Conservation (phyloP, 1,139 yeast genomes). For the Lizanozyma gosingica region DNA sequence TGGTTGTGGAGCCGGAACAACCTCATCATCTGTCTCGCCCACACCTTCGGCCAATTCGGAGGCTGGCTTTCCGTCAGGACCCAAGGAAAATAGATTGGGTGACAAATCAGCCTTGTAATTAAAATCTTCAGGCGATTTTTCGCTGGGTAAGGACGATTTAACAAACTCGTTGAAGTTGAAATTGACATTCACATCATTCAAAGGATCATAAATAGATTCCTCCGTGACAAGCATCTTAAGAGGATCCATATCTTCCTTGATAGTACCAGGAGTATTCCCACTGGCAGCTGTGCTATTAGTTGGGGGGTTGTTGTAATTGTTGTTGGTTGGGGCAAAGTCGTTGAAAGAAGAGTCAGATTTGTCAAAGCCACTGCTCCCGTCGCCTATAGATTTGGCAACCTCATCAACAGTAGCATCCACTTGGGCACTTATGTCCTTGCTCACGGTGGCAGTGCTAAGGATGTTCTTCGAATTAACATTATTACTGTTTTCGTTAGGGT, state of each 20-base stretch:
- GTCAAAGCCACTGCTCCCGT: neutral
- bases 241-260: conserved; percentile 19
- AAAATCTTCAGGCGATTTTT: conserved; percentile 2
- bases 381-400: neutral
- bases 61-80: neutral
- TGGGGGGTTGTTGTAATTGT: conserved; percentile 1
- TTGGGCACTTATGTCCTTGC: neutral
- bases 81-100: neutral
- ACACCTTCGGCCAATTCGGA: conserved; percentile 12
- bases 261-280: neutral
- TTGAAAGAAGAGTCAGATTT: neutral
- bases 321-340: conserved; percentile 1
- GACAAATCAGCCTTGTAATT: neutral
- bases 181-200: conserved; percentile 20
- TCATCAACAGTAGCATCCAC: neutral
- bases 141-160: conserved; percentile 14
- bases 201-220: conserved; percentile 63
- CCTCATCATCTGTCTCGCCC: conserved; percentile 25
- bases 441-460: neutral
- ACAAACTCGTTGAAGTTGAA: conserved; percentile 33
- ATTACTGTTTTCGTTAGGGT: neutral
- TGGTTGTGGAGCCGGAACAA: conserved; percentile 47
- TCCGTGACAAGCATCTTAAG: conserved; percentile 43
- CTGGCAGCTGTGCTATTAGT: neutral
- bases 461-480: conserved; percentile 4